These are phyloP conservation scores for Hanseniaspora uvarum DNA, from an alignment of 1,139 yeast genomes.

Conservation along the genomic window DNA sequence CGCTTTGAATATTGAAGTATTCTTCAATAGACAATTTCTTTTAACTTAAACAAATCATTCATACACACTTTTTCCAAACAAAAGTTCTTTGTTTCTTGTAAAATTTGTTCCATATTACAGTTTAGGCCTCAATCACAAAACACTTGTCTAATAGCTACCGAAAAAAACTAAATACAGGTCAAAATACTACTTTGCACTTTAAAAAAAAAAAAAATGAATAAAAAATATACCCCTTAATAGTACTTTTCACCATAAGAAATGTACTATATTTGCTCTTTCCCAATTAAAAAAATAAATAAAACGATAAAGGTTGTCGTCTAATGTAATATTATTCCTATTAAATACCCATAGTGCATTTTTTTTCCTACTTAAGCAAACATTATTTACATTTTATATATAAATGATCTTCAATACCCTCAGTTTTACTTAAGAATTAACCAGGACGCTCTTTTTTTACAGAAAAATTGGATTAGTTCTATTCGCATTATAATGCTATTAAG, in stretches of 20 bases:
- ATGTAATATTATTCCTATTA: constrained; percentile 15
- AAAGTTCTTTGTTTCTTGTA: neutral
- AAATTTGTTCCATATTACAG: neutral
- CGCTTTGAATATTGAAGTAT: neutral
- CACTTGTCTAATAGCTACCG: too few relatives aligned
- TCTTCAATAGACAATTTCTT: too few relatives aligned
- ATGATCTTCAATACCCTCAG: neutral
- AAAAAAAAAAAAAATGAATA: neutral
- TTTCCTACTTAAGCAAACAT: neutral
- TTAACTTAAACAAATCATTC: neutral
- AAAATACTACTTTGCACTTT: neutral
- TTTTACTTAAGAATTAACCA: neutral
- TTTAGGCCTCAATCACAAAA: neutral
- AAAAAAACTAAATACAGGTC: neutral
- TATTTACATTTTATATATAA: neutral
- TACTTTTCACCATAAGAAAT: neutral
- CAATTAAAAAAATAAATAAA: neutral
- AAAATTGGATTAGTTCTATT: too few relatives aligned
- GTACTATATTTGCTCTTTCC: neutral
- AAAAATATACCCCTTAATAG: neutral
- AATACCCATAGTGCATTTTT: constrained; percentile 14
- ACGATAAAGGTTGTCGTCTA: constrained; percentile 10
- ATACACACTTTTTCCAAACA: neutral
- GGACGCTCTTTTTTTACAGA: neutral
- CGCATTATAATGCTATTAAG: too few relatives aligned